A percentile compares a stretch with the other conserved stretches of the same genome.
Conservation (phyloP, 805 yeast genomes). For the Hagleromyces aurorensis region DNA sequence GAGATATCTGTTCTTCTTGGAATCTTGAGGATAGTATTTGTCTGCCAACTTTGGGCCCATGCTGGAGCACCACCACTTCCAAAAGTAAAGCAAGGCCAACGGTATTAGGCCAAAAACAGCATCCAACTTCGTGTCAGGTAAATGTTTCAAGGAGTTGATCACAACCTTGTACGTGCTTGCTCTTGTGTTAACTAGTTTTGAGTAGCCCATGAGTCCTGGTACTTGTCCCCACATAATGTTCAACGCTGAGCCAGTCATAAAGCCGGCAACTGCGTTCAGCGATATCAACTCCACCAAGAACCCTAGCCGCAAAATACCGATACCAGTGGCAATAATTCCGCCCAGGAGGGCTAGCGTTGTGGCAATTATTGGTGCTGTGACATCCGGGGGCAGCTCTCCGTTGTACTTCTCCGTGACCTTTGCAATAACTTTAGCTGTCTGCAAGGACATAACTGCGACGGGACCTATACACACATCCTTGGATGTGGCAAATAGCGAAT, state of each 20-base stretch:
- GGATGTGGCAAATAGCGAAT: constrained; percentile 88
- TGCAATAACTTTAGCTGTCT: constrained; percentile 70
- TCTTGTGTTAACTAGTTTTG: constrained; percentile 60
- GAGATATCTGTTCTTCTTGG: constrained; percentile 12
- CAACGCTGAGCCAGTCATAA: constrained; percentile 92
- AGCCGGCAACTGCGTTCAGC: constrained; percentile 86
- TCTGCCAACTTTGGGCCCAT: constrained; percentile 54
- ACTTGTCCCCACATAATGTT: constrained; percentile 78
- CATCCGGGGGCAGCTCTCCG: constrained; percentile 34
- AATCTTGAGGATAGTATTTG: constrained; percentile 32
- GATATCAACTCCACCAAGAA: constrained; percentile 85
- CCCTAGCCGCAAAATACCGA: constrained; percentile 79
- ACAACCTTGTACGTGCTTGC: constrained; percentile 61
- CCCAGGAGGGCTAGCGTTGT: constrained; percentile 71
- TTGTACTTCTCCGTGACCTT: constrained; percentile 48
- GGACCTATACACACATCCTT: constrained; percentile 96
- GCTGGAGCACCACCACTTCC: constrained; percentile 56
- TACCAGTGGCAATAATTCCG: constrained; percentile 77
- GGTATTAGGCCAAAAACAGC: constrained; percentile 86
- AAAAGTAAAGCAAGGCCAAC: constrained; percentile 57
- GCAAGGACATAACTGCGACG: constrained; percentile 90
- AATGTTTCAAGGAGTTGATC: constrained; percentile 61
- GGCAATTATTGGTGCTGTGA: constrained; percentile 65
- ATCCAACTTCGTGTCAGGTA: constrained; percentile 60
- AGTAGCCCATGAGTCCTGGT: constrained; percentile 77